Conservation (phyloP, 176 grass and related monocot species). For the Pharus latifolius region DNA sequence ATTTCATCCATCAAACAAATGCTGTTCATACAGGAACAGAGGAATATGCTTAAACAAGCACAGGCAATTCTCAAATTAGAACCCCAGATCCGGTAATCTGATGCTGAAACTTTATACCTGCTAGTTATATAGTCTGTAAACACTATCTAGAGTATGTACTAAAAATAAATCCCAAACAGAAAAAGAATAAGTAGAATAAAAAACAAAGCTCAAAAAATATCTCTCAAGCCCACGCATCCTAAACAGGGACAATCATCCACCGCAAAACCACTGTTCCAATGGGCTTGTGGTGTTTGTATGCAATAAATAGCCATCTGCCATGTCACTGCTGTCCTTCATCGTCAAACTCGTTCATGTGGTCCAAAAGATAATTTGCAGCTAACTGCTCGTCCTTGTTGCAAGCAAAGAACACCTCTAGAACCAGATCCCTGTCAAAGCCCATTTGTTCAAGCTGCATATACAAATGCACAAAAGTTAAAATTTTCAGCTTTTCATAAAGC, state of each 20-base stretch:
- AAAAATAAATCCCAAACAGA: not conserved
- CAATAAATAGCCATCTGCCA: not conserved
- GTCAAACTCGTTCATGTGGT: slow-evolving; percentile 50
- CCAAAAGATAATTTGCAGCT: slow-evolving; percentile 47
- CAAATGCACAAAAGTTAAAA: not conserved
- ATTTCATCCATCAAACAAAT: too few species aligned
- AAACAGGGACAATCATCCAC: not conserved
- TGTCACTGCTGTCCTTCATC: slow-evolving; percentile 22
- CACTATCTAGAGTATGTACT: slow-evolving; percentile 9
- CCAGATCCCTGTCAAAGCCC: slow-evolving; percentile 37
- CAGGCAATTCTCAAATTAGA: not conserved
- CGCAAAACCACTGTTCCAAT: not conserved
- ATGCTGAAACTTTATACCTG: not conserved
- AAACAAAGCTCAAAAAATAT: not conserved
- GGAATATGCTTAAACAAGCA: not conserved
- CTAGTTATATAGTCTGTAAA: not conserved
- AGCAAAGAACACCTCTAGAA: slow-evolving; percentile 46
- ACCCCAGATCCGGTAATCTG: not conserved
- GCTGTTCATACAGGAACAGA: too few species aligned
- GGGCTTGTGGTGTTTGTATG: not conserved
- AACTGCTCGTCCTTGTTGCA: slow-evolving; percentile 48
- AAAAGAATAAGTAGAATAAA: not conserved
- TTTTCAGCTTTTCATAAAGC: not conserved
- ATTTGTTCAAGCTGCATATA: slow-evolving; percentile 40
- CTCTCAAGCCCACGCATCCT: not conserved